Percentiles rank a stretch among this genome's conserved stretches.
phyloP scores from a whole-genome alignment of 1,139 yeast genomes.

The Entelexis paramagnoliae region DNA sequence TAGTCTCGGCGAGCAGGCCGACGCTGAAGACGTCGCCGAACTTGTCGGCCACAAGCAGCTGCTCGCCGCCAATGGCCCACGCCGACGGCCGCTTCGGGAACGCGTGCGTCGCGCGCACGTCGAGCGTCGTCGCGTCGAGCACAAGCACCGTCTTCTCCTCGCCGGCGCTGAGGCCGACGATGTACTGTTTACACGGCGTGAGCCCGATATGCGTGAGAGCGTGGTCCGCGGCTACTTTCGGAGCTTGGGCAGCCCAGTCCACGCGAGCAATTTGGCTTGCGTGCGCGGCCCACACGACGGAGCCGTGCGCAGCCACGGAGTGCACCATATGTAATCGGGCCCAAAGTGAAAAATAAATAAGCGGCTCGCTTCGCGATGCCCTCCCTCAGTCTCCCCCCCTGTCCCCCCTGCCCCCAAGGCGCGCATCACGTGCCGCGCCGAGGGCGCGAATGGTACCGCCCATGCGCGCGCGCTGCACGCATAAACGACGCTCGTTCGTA shows the following conservation, averaged over 20 bases:
- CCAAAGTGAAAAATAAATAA: neutral
- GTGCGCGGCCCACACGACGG: constrained; percentile 11
- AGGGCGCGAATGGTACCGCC: too few species aligned
- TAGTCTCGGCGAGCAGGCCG: constrained; percentile 2
- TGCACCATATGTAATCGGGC: constrained; percentile 17
- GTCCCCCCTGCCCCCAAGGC: too few species aligned
- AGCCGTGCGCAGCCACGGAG: constrained; percentile 10
- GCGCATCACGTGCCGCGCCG: neutral
- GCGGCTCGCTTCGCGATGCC: neutral
- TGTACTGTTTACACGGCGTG: constrained; percentile 42
- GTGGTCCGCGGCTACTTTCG: neutral
- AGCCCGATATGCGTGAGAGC: constrained; percentile 49
- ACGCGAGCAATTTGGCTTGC: neutral
- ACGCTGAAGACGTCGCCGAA: constrained; percentile 79
- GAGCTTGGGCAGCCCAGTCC: neutral
- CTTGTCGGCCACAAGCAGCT: constrained; percentile 78
- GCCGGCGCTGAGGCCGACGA: constrained; percentile 60
- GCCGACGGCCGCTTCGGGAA: constrained; percentile 84
- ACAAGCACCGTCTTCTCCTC: constrained; percentile 69
- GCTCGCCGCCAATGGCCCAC: constrained; percentile 41
- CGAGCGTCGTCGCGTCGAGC: constrained; percentile 40
- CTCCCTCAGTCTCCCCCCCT: neutral
- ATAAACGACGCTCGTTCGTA: too few species aligned
- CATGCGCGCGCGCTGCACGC: too few species aligned
- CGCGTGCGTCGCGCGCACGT: constrained; percentile 56